Base-by-base conservation (phyloP, 148 eudicot species). In the Fagopyrum esculentum region DNA sequence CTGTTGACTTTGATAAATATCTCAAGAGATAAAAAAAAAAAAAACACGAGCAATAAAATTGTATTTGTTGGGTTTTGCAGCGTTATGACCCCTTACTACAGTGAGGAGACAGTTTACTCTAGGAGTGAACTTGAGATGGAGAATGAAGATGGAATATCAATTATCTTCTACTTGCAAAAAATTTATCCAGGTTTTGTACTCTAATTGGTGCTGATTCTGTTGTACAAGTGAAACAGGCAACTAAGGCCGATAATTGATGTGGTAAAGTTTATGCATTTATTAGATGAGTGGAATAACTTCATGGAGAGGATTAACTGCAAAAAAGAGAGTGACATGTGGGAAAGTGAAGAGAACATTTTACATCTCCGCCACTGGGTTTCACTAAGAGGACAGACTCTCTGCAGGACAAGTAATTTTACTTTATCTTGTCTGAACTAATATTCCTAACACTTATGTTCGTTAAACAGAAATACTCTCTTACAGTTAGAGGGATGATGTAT, bases 401-500 rank as follows among this genome's bases (percentile, higher is more conserved):
- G 88, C 83, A 80, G 96, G 82, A 90, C 96, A 80, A 87, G 96
- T 87, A 77, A 35, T n/a, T 46, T 19, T 55, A 44, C 73, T 50
- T 70, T 22, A 56, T 66, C 66, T 44, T 51, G 15, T 73, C 49
- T 56, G 15, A 11, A 69, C 73, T 15, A 43, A 78, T 52, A 17
- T 44, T 55, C 48, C 30, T 6, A 30, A 70, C 19, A 46, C 54
- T 10, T 17, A 71, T 46, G 45, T 19, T 17, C 55, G 47, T 6
- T 49, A 19, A 71, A 46, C 17, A 66, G 5, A 66, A 66, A 45
- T 19, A 10, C 11, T 71, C 5, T 47, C 60, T 48, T 76, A 84
- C 91, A 88, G 91, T 90, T 71, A 81, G 91, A 80, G 96, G 96
- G 71, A 90, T 90, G 96, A 90, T 90, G 96, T 90, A 90, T 75